A percentile compares a stretch with the other conserved stretches of the same genome.
Evolutionary conservation across 441 rosid genomes (phyloP).

Genomic region (Gossypium laxum): DNA sequence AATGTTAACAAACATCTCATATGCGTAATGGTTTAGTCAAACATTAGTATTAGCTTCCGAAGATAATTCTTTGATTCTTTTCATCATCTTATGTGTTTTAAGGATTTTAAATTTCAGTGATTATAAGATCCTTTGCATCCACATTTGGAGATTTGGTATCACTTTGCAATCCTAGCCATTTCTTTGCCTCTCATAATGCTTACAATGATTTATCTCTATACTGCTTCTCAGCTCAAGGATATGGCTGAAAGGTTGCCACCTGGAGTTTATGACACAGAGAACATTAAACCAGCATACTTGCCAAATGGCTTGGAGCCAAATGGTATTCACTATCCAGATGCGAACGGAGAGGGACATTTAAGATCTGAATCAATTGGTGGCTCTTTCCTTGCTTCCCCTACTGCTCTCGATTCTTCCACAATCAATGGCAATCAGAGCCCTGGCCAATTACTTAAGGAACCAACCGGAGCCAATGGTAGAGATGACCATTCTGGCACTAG

Average conservation of each 20-base stretch:
- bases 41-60: not conserved
- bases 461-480: conserved; percentile 33
- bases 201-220: not conserved
- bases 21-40: not conserved
- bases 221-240: conserved; percentile 63
- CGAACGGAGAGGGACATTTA: conserved; percentile 54
- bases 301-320: conserved; percentile 59
- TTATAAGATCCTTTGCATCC: not conserved
- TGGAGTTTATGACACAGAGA: conserved; percentile 53
- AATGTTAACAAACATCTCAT: not conserved
- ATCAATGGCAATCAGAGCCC: conserved; percentile 34
- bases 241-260: conserved; percentile 76
- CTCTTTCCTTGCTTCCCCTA: conserved; percentile 42
- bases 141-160: not conserved
- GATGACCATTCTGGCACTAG: conserved; percentile 32
- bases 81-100: not conserved
- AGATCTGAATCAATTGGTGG: conserved; percentile 53
- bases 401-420: conserved; percentile 25
- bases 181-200: not conserved
- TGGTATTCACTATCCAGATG: conserved; percentile 43
- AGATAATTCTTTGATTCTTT: not conserved
- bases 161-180: not conserved
- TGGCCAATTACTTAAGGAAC: conserved; percentile 33
- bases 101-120: not conserved
- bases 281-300: conserved; percentile 31